These are phyloP conservation scores for Infundibulicybe gibba DNA, from an alignment of 768 basidiomycete species.

Conservation along the genomic window DNA sequence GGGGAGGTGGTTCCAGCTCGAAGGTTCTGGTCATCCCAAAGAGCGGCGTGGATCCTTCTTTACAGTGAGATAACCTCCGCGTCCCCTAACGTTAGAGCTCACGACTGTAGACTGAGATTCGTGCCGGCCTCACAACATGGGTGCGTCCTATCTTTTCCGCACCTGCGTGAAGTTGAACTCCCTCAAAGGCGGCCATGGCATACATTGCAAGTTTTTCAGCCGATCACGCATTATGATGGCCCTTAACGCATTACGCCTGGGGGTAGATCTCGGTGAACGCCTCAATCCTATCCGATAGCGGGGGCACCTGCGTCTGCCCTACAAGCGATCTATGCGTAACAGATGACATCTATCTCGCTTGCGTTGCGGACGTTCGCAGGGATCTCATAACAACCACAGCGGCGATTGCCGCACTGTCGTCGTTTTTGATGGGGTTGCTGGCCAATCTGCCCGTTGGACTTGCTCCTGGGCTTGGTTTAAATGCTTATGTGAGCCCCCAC, in stretches of 20 bases:
- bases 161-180: conserved; percentile 1
- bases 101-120: conserved; percentile 60
- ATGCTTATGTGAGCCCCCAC: conserved; percentile 62
- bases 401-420: conserved; percentile 69
- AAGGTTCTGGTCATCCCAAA: conserved; percentile 63
- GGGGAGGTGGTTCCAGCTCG: conserved; percentile 71
- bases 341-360: conserved; percentile 52
- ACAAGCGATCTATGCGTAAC: conserved; percentile 48
- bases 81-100: background rate
- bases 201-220: conserved; percentile 57
- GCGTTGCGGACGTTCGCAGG: conserved; percentile 57
- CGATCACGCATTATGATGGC: too few relatives aligned
- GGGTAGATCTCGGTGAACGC: conserved; percentile 92
- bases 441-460: conserved; percentile 90
- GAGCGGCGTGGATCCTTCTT: conserved; percentile 66
- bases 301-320: conserved; percentile 79
- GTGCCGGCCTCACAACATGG: conserved; percentile 81
- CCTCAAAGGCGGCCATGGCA: conserved; percentile 68
- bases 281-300: conserved; percentile 68
- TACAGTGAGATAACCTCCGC: conserved; percentile 29
- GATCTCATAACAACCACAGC: conserved; percentile 86
- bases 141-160: conserved; percentile 31
- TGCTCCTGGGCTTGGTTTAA: conserved; percentile 82
- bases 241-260: background rate
- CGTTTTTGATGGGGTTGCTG: conserved; percentile 78